Percentiles rank a stretch among this genome's conserved stretches.
Conservation (phyloP, 345 rosid genomes). For the Ricinus communis region DNA sequence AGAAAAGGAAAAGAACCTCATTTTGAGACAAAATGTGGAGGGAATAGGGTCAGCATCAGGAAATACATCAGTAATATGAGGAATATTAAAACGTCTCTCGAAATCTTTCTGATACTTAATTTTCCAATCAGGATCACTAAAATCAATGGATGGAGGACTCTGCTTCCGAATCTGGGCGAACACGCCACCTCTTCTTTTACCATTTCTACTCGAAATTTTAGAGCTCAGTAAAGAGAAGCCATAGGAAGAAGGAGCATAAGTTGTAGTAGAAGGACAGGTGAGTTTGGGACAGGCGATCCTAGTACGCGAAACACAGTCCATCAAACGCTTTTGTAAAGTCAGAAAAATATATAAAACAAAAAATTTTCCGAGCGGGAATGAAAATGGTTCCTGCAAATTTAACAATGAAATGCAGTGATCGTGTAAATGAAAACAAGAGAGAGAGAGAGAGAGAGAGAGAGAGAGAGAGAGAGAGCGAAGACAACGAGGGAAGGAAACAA, state of each 20-base stretch:
- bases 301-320: slow-evolving; percentile 14
- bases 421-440: no score
- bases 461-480: neutral
- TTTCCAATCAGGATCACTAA: slow-evolving; percentile 78
- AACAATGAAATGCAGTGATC: no score
- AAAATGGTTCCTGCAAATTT: no score
- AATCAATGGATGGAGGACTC: slow-evolving; percentile 43
- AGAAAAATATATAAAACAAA: no score
- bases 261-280: neutral
- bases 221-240: neutral
- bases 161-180: slow-evolving; percentile 21
- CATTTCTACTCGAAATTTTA: slow-evolving; percentile 9
- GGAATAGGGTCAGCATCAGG: slow-evolving; percentile 63
- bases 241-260: neutral
- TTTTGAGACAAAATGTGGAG: slow-evolving; percentile 84
- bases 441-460: neutral
- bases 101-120: slow-evolving; percentile 64
- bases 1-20: slow-evolving; percentile 51
- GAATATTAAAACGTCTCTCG: slow-evolving; percentile 67
- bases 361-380: no score
- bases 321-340: neutral
- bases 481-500: slow-evolving; percentile 6
- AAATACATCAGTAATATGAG: slow-evolving; percentile 74
- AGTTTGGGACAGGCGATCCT: slow-evolving; percentile 1
- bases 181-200: slow-evolving; percentile 6